Evolutionary conservation across 176 grass and related monocot species (phyloP).

Genomic region (Neostapfia colusana): DNA sequence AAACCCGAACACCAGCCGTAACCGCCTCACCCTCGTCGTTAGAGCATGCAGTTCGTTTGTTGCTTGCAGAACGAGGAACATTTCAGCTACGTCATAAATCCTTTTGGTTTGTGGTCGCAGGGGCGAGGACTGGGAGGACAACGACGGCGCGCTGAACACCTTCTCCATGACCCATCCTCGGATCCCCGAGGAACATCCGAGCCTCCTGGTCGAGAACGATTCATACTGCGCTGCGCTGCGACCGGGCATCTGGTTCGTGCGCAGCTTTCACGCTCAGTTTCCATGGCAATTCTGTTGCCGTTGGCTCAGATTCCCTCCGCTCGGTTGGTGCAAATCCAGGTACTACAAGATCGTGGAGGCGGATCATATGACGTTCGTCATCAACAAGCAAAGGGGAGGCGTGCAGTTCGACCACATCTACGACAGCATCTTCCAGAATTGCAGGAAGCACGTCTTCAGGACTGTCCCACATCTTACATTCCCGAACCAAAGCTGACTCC

Average conservation of each 20-base stretch:
- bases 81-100: neutral
- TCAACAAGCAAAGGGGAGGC: conserved; percentile 64
- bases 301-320: neutral
- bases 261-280: neutral
- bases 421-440: conserved; percentile 70
- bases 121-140: conserved; percentile 88
- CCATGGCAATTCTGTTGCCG: neutral
- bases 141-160: conserved; percentile 84
- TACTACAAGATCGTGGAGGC: conserved; percentile 73
- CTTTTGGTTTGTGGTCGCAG: conserved; percentile 18
- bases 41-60: neutral
- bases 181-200: conserved; percentile 69
- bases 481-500: conserved; percentile 33
- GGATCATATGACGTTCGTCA: conserved; percentile 77
- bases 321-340: conserved; percentile 34
- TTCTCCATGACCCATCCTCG: conserved; percentile 83
- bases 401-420: conserved; percentile 79
- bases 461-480: conserved; percentile 34
- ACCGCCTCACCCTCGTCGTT: neutral
- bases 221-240: conserved; percentile 42
- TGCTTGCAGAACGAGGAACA: neutral
- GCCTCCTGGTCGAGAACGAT: conserved; percentile 38
- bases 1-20: neutral
- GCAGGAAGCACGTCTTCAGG: conserved; percentile 55
- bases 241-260: conserved; percentile 67